Evolutionary conservation across 78 protist genomes (phyloP).

Genomic region (Dictyostelium purpureum): DNA sequence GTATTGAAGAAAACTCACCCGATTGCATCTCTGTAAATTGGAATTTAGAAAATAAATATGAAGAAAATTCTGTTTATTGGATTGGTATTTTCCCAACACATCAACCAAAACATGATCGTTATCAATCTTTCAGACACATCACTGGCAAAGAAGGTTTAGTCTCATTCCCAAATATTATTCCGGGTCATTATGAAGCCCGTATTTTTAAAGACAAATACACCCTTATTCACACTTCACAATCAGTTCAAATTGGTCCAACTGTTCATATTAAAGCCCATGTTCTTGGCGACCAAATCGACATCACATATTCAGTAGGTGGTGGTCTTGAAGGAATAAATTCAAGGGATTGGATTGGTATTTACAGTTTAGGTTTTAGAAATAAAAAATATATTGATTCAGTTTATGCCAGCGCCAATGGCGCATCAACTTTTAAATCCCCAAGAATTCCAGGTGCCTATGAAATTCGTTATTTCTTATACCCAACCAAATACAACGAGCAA

Average conservation of each 20-base stretch:
- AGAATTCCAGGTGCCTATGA: slow-evolving; percentile 52
- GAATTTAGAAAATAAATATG: slow-evolving; percentile 47
- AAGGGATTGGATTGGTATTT: slow-evolving; percentile 66
- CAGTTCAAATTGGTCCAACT: slow-evolving; percentile 28
- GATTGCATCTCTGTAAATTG: slow-evolving; percentile 19
- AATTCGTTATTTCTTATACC: slow-evolving; percentile 52
- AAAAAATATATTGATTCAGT: slow-evolving; percentile 21
- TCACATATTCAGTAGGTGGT: not conserved
- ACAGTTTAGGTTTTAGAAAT: slow-evolving; percentile 14
- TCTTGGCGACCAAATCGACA: slow-evolving; percentile 46
- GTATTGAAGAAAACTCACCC: not conserved
- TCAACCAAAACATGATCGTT: slow-evolving; percentile 74
- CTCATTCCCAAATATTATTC: slow-evolving; percentile 31
- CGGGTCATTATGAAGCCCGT: slow-evolving; percentile 75
- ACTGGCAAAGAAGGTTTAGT: slow-evolving; percentile 9
- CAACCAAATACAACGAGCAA: slow-evolving; percentile 77
- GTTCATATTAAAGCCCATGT: slow-evolving; percentile 17
- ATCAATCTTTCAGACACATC: slow-evolving; percentile 24
- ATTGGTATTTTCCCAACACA: slow-evolving; percentile 77
- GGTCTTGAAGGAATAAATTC: not conserved
- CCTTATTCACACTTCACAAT: not conserved
- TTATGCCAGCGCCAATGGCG: slow-evolving; percentile 12
- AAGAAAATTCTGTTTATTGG: slow-evolving; percentile 18
- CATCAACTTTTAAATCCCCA: slow-evolving; percentile 34
- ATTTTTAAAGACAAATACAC: slow-evolving; percentile 45